These are phyloP conservation scores for Backusella sp. DNA, from an alignment of 192 early-diverging fungal genomes.

Conservation along the genomic window DNA sequence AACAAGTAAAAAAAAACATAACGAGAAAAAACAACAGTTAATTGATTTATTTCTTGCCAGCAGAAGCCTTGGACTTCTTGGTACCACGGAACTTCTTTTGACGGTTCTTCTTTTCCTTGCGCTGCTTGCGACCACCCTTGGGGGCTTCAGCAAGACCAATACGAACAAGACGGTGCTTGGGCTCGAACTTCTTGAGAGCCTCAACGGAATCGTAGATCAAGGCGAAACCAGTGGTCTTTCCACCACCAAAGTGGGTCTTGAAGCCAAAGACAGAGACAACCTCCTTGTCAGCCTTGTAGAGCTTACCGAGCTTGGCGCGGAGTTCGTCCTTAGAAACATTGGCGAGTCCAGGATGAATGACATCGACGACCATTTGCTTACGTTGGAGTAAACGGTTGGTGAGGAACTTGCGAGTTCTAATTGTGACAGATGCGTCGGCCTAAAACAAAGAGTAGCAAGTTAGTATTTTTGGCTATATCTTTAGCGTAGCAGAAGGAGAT, in stretches of 20 bases:
- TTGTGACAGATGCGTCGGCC: slow-evolving; percentile 88
- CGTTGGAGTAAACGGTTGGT: slow-evolving; percentile 97
- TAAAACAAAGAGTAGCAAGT: slow-evolving; percentile 31
- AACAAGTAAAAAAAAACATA: background rate
- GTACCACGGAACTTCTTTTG: slow-evolving; percentile 98
- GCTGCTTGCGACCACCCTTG: slow-evolving; percentile 92
- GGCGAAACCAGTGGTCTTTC: slow-evolving; percentile 93
- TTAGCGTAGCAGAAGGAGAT: background rate
- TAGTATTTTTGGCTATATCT: background rate
- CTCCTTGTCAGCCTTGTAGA: slow-evolving; percentile 92
- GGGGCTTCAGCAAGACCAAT: slow-evolving; percentile 61
- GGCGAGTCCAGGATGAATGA: slow-evolving; percentile 92
- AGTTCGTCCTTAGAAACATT: slow-evolving; percentile 93
- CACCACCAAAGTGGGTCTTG: slow-evolving; percentile 96
- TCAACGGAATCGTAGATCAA: slow-evolving; percentile 96
- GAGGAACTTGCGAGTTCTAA: slow-evolving; percentile 99
- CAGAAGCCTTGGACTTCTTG: slow-evolving; percentile 81
- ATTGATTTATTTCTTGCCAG: slow-evolving; percentile 58
- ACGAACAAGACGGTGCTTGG: slow-evolving; percentile 94
- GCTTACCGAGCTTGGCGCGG: slow-evolving; percentile 90
- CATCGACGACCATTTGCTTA: slow-evolving; percentile 97
- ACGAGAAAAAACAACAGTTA: background rate
- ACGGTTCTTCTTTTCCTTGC: slow-evolving; percentile 99
- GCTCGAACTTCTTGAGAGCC: slow-evolving; percentile 97
- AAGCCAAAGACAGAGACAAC: slow-evolving; percentile 93